Percentiles rank a stretch among this genome's conserved stretches.
These are phyloP conservation scores for Melanogaster broomeanus DNA, from an alignment of 768 basidiomycete genomes.

Conservation along the genomic window DNA sequence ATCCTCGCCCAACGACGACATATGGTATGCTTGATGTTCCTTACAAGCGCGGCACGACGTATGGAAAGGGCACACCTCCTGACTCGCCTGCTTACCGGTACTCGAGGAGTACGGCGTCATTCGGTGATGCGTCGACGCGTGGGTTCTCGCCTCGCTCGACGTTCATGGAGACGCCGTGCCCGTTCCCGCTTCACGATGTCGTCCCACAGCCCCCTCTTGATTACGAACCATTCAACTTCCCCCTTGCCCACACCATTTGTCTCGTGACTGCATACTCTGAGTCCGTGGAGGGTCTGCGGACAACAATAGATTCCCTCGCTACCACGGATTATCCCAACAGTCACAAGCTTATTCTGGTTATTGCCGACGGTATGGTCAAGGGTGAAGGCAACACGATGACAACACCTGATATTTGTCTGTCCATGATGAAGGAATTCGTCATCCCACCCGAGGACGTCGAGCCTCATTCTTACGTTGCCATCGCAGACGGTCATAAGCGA, in stretches of 20 bases:
- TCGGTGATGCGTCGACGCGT: conserved; percentile 45
- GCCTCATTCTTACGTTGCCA: conserved; percentile 94
- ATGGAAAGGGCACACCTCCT: conserved; percentile 66
- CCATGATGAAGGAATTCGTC: conserved; percentile 97
- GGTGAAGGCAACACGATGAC: conserved; percentile 87
- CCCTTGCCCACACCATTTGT: conserved; percentile 90
- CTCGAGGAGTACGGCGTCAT: conserved; percentile 82
- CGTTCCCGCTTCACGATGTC: conserved; percentile 89
- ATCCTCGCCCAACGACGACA: conserved; percentile 58
- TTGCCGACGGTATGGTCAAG: conserved; percentile 98
- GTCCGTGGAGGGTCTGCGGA: conserved; percentile 92
- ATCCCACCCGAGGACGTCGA: conserved; percentile 82
- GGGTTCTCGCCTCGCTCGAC: conserved; percentile 42
- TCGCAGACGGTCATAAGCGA: conserved; percentile 98
- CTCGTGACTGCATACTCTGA: conserved; percentile 99
- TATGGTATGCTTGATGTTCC: conserved; percentile 68
- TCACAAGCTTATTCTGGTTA: conserved; percentile 94
- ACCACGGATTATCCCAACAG: conserved; percentile 99
- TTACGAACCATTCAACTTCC: conserved; percentile 95
- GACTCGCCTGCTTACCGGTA: conserved; percentile 69
- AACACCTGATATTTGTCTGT: conserved; percentile 91
- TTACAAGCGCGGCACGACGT: conserved; percentile 62
- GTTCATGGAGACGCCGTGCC: conserved; percentile 74
- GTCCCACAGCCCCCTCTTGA: conserved; percentile 91
- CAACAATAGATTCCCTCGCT: conserved; percentile 96